Evolutionary conservation across 192 early-diverging fungal species (phyloP), one percentile per base, ranked within the genome.

Genomic region (Kickxella alabastrina): DNA sequence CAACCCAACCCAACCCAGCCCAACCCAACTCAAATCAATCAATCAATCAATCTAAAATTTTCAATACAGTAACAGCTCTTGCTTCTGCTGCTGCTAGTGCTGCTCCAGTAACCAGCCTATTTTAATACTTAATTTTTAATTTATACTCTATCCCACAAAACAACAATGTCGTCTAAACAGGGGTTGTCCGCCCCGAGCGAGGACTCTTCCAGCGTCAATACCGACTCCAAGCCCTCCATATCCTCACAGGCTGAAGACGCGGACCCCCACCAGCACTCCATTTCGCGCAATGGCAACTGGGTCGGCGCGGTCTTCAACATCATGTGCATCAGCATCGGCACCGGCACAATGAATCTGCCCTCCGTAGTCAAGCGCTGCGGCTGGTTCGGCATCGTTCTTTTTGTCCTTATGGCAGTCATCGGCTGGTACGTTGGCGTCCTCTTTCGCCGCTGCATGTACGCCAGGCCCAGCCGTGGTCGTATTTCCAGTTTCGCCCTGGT

Each of bases 301-400:
- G 49, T 83, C 25, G 63, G 76, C 14, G 85, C 80, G 21, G 79
- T 79, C 15, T 80, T 82, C 41, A 83, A 83, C 46, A 72, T 87
- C 40, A 80, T 83, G 22, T 91, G 89, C 58, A 85, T 87, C 17
- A 82, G 87, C 23, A 84, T 86, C 40, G 90, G 90, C 26, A 87
- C 85, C 3, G 91, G 91, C 12, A 80, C 85, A 6, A 82, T 93
- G 43, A 87, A 90, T 45, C 75, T 93, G 28, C 91, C 91, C 0
- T 86, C 82, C 27, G 85, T 88, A 1, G 74, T 93, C 15, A 74
- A 62, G 37, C 77, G 85, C 21, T 75, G 81, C 53, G 91, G 91
- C 1, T 93, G 91, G 91, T 77, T 89, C 35, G 85, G 85, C 52
- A 49, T 89, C 9, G 57, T 83, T 17, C 60, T 93, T 43, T 65